Evolutionary conservation across 1,139 yeast species (phyloP).

Genomic region (Blastobotrys serpentis): DNA sequence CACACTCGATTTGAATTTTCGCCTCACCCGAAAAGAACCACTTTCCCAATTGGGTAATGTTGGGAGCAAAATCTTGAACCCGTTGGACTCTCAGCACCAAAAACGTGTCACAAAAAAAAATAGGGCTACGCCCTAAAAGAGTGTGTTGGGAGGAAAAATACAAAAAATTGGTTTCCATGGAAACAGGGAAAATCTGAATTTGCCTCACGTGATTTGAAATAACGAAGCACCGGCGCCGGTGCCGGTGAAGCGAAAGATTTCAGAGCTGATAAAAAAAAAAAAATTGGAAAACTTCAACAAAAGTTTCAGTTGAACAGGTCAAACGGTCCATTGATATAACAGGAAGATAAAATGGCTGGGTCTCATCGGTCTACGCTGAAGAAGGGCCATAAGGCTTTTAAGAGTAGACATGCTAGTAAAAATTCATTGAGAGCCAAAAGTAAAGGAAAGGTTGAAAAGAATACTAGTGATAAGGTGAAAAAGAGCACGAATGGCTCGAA

Average conservation of each 20-base stretch:
- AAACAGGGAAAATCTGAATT: slow-evolving; percentile 3
- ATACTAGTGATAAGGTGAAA: slow-evolving; percentile 42
- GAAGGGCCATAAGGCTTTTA: slow-evolving; percentile 84
- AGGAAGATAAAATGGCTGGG: slow-evolving; percentile 12
- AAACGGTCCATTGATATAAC: not conserved
- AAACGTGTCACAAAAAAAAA: not conserved
- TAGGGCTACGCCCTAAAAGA: slow-evolving; percentile 5
- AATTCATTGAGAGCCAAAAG: slow-evolving; percentile 74
- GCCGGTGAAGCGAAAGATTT: too few relatives aligned
- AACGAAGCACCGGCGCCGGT: too few relatives aligned
- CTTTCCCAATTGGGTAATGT: slow-evolving; percentile 1
- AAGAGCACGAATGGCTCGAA: slow-evolving; percentile 71
- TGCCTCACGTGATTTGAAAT: too few relatives aligned
- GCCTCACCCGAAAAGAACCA: not conserved
- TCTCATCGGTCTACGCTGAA: slow-evolving; percentile 76
- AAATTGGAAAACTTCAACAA: not conserved
- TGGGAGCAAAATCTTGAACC: not conserved
- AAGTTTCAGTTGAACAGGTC: too few relatives aligned
- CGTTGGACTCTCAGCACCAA: not conserved
- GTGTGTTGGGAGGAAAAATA: not conserved
- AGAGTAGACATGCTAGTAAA: slow-evolving; percentile 88
- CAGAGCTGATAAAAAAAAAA: slow-evolving; percentile 4
- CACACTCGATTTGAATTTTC: slow-evolving; percentile 1
- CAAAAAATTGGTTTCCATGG: not conserved
- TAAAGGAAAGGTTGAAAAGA: slow-evolving; percentile 88